A percentile compares a stretch with the other conserved stretches of the same genome.
phyloP scores from a whole-genome alignment of 2,329 filamentous ascomycete genomes.

The Diplodia seriata region DNA sequence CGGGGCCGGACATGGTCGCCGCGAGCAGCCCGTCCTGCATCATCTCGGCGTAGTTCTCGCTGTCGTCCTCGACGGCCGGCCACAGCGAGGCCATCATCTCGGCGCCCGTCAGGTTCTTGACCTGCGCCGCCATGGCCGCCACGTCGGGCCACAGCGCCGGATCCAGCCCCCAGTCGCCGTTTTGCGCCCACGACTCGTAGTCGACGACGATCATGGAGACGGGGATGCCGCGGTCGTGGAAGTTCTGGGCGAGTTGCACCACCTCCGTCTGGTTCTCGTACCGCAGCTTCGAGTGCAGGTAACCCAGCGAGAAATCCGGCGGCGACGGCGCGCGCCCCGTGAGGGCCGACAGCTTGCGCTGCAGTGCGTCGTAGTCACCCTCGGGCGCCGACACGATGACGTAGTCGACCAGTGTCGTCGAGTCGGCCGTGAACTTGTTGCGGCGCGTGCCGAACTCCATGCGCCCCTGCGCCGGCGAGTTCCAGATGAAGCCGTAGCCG shows the following conservation, averaged over 20 bases:
- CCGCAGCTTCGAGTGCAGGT: conserved; percentile 43
- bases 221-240: conserved; percentile 41
- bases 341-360: conserved; percentile 39
- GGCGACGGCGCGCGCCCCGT: conserved; percentile 42
- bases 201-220: conserved; percentile 45
- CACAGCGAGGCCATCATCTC: conserved; percentile 46
- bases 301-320: conserved; percentile 43
- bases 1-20: conserved; percentile 40
- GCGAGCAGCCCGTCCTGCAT: conserved; percentile 39
- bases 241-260: conserved; percentile 41
- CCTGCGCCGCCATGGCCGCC: conserved; percentile 38
- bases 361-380: conserved; percentile 43
- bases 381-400: conserved; percentile 40
- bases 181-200: conserved; percentile 43
- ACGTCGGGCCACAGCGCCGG: conserved; percentile 42
- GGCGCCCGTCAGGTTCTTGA: conserved; percentile 44
- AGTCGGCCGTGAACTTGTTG: conserved; percentile 40
- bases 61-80: conserved; percentile 42
- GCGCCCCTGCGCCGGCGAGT: conserved; percentile 40
- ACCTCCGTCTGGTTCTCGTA: conserved; percentile 45
- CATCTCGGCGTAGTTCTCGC: conserved; percentile 41
- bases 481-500: conserved; percentile 45
- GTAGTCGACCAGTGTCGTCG: conserved; percentile 44
- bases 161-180: conserved; percentile 44
- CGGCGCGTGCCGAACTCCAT: conserved; percentile 42